A percentile compares a stretch with the other conserved stretches of the same genome.
Conservation (phyloP, 2,329 filamentous ascomycete genomes). For the Microcyclospora pomicola region DNA sequence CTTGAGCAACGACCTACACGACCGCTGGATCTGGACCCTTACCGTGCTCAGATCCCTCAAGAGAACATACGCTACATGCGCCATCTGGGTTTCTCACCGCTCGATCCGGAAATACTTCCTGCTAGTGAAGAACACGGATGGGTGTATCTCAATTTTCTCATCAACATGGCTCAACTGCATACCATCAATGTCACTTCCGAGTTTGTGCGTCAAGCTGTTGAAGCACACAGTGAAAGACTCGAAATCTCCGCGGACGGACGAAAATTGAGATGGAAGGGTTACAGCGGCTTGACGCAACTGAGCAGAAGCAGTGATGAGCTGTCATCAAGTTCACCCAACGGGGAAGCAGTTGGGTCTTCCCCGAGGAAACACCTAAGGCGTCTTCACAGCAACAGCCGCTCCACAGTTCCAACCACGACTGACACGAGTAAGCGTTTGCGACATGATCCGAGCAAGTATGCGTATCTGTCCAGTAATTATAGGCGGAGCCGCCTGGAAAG, state of each 20-base stretch:
- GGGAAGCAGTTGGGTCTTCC: slow-evolving; percentile 11
- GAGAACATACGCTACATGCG: slow-evolving; percentile 73
- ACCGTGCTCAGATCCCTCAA: slow-evolving; percentile 57
- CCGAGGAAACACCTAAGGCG: slow-evolving; percentile 19
- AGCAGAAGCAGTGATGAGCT: slow-evolving; percentile 41
- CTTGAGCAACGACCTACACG: slow-evolving; percentile 62
- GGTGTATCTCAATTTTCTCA: slow-evolving; percentile 70
- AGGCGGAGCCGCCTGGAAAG: no score
- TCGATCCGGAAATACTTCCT: slow-evolving; percentile 30
- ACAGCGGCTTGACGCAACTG: slow-evolving; percentile 45
- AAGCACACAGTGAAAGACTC: slow-evolving; percentile 57
- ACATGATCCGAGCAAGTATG: no score
- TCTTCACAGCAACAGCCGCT: slow-evolving; percentile 8
- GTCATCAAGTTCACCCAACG: slow-evolving; percentile 10
- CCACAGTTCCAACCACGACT: no score
- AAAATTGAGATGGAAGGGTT: slow-evolving; percentile 65
- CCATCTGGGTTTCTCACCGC: slow-evolving; percentile 54
- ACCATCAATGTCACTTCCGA: slow-evolving; percentile 70
- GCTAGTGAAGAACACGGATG: slow-evolving; percentile 56
- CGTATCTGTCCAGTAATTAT: no score
- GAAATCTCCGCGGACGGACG: slow-evolving; percentile 65
- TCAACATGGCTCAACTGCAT: slow-evolving; percentile 71
- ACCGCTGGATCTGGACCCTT: slow-evolving; percentile 62
- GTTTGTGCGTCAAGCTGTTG: slow-evolving; percentile 60
- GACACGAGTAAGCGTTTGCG: no score